phyloP scores from a whole-genome alignment of 139 green algal species.

The Pleodorina starrii region DNA sequence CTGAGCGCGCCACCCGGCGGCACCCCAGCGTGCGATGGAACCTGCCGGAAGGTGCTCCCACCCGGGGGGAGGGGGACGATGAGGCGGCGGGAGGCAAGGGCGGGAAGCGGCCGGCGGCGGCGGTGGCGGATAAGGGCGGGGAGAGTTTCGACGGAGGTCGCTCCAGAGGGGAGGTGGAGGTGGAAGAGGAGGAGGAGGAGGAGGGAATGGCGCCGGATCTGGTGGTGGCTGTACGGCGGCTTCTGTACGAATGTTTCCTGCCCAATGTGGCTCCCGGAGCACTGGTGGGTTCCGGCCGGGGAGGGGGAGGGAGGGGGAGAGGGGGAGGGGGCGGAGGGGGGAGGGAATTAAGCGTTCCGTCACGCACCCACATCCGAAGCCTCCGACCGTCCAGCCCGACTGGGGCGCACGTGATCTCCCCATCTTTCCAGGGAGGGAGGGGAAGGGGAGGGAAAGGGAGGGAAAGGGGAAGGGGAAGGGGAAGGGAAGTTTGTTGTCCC shows the following conservation, averaged over 20 bases:
- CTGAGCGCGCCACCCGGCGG: neutral
- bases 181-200: neutral
- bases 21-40: conserved; percentile 3
- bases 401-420: too few relatives aligned
- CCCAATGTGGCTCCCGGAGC: conserved; percentile 48
- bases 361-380: too few relatives aligned
- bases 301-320: neutral
- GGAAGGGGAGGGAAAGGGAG: too few relatives aligned
- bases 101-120: neutral
- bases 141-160: neutral
- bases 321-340: too few relatives aligned
- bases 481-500: too few relatives aligned
- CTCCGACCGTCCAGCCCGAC: too few relatives aligned
- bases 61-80: neutral
- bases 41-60: neutral
- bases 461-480: too few relatives aligned
- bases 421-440: too few relatives aligned
- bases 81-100: neutral
- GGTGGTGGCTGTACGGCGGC: neutral
- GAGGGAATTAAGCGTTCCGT: too few relatives aligned
- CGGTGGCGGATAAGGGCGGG: neutral
- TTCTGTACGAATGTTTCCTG: conserved; percentile 61
- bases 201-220: neutral
- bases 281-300: conserved; percentile 26
- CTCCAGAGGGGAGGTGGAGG: neutral